Evolutionary conservation across 73 alveolate genomes (phyloP), one percentile per base, ranked within the genome.

Genomic region (Blepharisma japonicum): DNA sequence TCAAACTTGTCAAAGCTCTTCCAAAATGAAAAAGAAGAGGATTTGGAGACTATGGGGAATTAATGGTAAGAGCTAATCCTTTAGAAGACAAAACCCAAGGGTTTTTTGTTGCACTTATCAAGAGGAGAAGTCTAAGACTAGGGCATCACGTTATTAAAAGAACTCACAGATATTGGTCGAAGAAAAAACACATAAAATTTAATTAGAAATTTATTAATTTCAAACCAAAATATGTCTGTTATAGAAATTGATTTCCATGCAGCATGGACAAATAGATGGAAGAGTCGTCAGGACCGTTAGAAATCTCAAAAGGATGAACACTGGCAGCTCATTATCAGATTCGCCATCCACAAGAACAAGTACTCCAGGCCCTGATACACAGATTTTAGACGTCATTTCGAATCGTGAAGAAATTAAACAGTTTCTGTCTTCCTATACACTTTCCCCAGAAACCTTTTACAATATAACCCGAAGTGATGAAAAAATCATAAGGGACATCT

Each of bases 401-500:
- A 61, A 61, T 48, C 74, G 74, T 14, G 74, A 61, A 61, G 74
- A 61, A 61, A 14, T 61, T 20, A 61, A 61, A 14, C 67, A 53
- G 27, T 14, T 14, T 2, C 23, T 61, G 6, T 5, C 4, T 61
- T 32, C 42, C 42, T n/a, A 61, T 14, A 5, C 2, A 18, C 66
- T 51, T 11, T 14, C 74, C 11, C 46, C 74, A 20, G 23, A 14
- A 14, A 39, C 14, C 0, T 8, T 61, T 61, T 61, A 61, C 47
- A 39, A 61, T 18, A 25, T 61, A 20, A 61, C 23, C 14, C 14
- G 23, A 61, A 61, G 3, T 61, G 74, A 61, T 39, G 11, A 14
- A 20, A 18, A 8, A 61, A 25, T 61, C 14, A 25, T 61, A n/a
- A n/a, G 74, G 18, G 74, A 61, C 74, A 8, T 61, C 47, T 9